Conservation (phyloP, 108 stramenopile species). For the Cyclotella sp. region DNA sequence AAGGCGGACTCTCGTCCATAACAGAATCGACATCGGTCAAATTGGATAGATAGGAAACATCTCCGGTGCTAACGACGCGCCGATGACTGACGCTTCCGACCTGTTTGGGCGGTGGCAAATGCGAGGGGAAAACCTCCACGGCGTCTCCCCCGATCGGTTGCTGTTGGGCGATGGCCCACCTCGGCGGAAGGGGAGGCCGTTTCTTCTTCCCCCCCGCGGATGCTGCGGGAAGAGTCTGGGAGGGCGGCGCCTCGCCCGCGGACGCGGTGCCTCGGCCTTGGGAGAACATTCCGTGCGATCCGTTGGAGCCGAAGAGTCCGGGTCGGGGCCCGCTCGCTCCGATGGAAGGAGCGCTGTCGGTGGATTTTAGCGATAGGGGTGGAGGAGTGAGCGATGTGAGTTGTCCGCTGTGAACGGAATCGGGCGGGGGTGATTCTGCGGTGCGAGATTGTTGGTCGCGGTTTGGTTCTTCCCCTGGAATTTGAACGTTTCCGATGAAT, state of each 20-base stretch:
- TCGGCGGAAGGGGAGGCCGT: constrained; percentile 14
- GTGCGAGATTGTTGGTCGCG: neutral
- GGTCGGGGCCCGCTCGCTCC: neutral
- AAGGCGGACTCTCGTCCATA: constrained; percentile 16
- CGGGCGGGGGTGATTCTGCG: constrained; percentile 40
- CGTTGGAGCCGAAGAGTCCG: neutral
- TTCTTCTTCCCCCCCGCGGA: neutral
- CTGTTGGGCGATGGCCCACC: constrained; percentile 10
- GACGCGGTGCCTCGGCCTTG: neutral
- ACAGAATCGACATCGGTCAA: constrained; percentile 50
- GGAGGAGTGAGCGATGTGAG: constrained; percentile 41
- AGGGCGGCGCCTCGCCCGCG: neutral
- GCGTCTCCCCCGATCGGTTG: neutral
- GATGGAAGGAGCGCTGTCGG: neutral
- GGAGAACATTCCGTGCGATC: constrained; percentile 9
- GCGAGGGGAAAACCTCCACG: constrained; percentile 10
- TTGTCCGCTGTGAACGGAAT: constrained; percentile 38
- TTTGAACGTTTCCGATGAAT: neutral
- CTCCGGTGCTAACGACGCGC: constrained; percentile 40
- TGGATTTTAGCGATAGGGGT: constrained; percentile 23
- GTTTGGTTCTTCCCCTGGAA: neutral
- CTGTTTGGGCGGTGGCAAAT: constrained; percentile 29
- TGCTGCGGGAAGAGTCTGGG: neutral
- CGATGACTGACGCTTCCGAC: constrained; percentile 33
- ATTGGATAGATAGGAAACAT: constrained; percentile 32